phyloP scores from a whole-genome alignment of 768 basidiomycete species.

The Asterophora parasitica region DNA sequence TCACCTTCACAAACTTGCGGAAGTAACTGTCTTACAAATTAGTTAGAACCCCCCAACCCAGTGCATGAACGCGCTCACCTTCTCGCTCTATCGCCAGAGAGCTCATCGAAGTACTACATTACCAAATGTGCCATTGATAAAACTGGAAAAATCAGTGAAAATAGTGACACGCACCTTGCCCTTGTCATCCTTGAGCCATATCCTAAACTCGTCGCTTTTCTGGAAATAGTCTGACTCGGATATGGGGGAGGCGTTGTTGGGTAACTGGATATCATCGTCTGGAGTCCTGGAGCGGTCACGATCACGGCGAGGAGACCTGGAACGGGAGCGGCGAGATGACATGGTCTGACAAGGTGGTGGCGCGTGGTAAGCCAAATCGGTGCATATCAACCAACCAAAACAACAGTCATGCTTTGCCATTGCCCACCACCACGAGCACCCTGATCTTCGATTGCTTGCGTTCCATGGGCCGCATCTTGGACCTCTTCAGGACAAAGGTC shows the following conservation, averaged over 20 bases:
- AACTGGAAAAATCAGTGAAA: background rate
- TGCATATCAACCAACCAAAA: too few relatives aligned
- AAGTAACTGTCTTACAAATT: slow-evolving; percentile 63
- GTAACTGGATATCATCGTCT: slow-evolving; percentile 42
- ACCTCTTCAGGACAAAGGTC: too few relatives aligned
- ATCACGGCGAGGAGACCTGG: slow-evolving; percentile 26
- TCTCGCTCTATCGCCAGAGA: slow-evolving; percentile 77
- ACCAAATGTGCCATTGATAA: too few relatives aligned
- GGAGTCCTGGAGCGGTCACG: slow-evolving; percentile 27
- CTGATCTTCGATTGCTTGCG: too few relatives aligned
- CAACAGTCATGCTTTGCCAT: too few relatives aligned
- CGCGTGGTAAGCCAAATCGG: too few relatives aligned
- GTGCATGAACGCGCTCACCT: slow-evolving; percentile 40
- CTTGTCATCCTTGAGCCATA: slow-evolving; percentile 77
- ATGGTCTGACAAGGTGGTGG: slow-evolving; percentile 14
- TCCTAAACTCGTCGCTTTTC: slow-evolving; percentile 80
- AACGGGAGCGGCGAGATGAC: slow-evolving; percentile 35
- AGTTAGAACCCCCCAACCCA: slow-evolving; percentile 27
- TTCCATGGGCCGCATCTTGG: too few relatives aligned
- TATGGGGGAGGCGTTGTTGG: slow-evolving; percentile 55
- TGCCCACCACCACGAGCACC: too few relatives aligned
- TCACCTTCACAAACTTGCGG: slow-evolving; percentile 84
- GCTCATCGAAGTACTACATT: slow-evolving; percentile 76
- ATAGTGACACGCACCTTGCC: slow-evolving; percentile 33
- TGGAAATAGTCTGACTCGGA: slow-evolving; percentile 85